phyloP scores from a whole-genome alignment of 2,329 filamentous ascomycete genomes.

The Penicillium capsulatum region DNA sequence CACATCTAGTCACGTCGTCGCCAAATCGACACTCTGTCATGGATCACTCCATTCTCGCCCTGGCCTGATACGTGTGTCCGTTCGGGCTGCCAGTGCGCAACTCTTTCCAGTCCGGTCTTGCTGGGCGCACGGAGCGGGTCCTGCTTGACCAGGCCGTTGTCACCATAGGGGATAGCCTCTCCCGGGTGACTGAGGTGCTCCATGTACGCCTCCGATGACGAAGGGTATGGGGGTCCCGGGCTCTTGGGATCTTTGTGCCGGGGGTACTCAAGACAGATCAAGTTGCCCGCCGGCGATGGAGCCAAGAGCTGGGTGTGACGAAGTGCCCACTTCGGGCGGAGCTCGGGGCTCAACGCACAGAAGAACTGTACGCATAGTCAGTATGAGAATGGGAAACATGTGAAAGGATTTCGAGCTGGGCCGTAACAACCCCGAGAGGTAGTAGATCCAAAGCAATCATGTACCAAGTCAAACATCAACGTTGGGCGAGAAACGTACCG shows the following conservation, averaged over 20 bases:
- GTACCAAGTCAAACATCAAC: background rate
- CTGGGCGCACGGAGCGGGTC: constrained; percentile 46
- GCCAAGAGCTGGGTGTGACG: constrained; percentile 54
- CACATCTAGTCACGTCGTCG: constrained; percentile 30
- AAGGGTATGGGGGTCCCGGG: constrained; percentile 68
- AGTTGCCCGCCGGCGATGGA: constrained; percentile 43
- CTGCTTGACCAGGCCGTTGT: constrained; percentile 48
- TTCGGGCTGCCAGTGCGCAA: constrained; percentile 54
- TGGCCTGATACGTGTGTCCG: constrained; percentile 55
- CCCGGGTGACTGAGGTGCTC: constrained; percentile 68
- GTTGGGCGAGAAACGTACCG: constrained; percentile 41
- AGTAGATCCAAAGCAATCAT: too few species aligned
- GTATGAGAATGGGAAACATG: constrained; percentile 3
- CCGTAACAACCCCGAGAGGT: too few species aligned
- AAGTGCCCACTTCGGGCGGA: constrained; percentile 56
- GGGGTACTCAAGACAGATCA: constrained; percentile 73
- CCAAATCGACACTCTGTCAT: constrained; percentile 45
- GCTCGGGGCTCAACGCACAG: constrained; percentile 53
- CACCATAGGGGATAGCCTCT: constrained; percentile 59
- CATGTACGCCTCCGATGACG: constrained; percentile 65
- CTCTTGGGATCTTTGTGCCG: constrained; percentile 62
- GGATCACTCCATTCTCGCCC: constrained; percentile 37
- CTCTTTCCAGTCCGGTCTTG: constrained; percentile 39
- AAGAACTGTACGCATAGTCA: constrained; percentile 50
- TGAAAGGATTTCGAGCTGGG: background rate